Evolutionary conservation across 306 rosid genomes (phyloP), one percentile per base, ranked within the genome.

Genomic region (Cucumis cinereus): DNA sequence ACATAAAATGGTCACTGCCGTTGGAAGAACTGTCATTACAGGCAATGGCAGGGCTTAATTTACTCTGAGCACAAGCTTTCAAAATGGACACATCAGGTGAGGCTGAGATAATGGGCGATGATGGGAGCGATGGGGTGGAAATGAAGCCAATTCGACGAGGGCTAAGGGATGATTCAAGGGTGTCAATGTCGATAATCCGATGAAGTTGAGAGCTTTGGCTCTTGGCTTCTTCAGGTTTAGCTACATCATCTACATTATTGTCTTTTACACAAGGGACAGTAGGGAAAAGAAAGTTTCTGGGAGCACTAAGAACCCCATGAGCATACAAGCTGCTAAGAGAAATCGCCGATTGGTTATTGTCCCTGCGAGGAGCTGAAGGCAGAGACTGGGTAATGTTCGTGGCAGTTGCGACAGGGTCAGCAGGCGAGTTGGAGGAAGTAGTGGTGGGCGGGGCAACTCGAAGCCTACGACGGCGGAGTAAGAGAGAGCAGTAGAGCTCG

Each of bases 401-500:
- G 61, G 59, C 8, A 19, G 82, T 17, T 64, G 15, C 4, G 28
- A 20, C 17, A 77, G 55, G 35, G 67, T 19, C 40, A 77, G 68
- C 66, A 62, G 80, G 15, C 22, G 49, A 28, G 74, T 22, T 35
- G 77, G 70, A 45, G 74, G 70, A 45, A 72, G 33, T 52, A 77
- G 80, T 74, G 79, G 85, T 77, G 86, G 97, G 74, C 93, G 89
- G 66, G 84, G 89, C 83, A 84, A 86, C 75, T 79, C 86, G 89
- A 71, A 60, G 88, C 75, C 81, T 85, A 79, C 96, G 97, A 52
- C 96, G 88, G 49, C 89, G 89, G 85, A 88, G 89, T 56, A 94
- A 82, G 77, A 94, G 96, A 75, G 99, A 92, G 43, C 99, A 94
- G 82, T 92, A 94, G 85, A 94, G 96, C 83, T 94, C 96, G 11